Percentiles rank a stretch among this genome's conserved stretches.
These are phyloP conservation scores for Waltergamsia citrina DNA, from an alignment of 2,329 filamentous ascomycete genomes.

Conservation along the genomic window DNA sequence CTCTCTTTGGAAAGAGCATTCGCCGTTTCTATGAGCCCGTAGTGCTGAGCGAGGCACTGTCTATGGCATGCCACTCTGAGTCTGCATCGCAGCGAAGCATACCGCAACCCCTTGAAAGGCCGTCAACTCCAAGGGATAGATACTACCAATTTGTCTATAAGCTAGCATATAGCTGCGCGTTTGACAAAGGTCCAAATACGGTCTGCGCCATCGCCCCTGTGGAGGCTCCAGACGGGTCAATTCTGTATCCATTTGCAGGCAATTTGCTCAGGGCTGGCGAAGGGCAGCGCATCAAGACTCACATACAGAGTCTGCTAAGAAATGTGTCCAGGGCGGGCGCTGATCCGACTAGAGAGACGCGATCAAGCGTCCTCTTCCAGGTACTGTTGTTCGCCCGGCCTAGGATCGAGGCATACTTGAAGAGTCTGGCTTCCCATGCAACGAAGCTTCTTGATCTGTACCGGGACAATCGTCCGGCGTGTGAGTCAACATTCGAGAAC, in stretches of 20 bases:
- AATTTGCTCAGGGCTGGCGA: background rate
- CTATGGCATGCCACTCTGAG: background rate
- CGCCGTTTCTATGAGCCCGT: slow-evolving; percentile 1
- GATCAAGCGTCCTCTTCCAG: background rate
- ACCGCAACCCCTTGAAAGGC: no score
- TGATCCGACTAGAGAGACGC: background rate
- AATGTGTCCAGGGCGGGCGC: background rate
- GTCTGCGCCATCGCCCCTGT: background rate
- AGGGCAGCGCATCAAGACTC: background rate
- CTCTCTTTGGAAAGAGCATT: background rate
- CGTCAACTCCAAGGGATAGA: background rate
- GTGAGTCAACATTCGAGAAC: no score
- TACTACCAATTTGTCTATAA: slow-evolving; percentile 1
- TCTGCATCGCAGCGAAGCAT: no score
- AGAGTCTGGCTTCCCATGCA: background rate
- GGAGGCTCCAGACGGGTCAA: background rate
- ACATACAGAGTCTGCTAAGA: background rate
- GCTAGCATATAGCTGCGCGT: background rate
- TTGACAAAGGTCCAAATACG: background rate
- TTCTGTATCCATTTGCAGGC: background rate
- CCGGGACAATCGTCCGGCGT: background rate
- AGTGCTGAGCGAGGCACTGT: background rate
- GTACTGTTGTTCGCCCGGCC: background rate
- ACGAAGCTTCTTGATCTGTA: background rate
- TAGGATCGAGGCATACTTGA: background rate